These are phyloP conservation scores for Solanum neorickii DNA, from an alignment of 257 asterid species.

Conservation along the genomic window DNA sequence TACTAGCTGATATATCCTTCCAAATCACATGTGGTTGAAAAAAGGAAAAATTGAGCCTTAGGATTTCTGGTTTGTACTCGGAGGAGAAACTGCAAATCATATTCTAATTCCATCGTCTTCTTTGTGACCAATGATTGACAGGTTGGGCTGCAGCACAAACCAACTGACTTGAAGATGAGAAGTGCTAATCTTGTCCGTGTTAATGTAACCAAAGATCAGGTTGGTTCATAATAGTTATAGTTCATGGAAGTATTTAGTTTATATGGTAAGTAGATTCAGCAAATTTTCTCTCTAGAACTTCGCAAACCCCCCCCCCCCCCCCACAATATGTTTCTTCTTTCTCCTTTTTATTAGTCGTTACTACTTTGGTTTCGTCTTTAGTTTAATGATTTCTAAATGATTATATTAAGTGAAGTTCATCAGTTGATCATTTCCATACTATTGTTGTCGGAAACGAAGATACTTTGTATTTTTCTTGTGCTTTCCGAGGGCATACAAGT, in stretches of 20 bases:
- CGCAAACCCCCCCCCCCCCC: neutral
- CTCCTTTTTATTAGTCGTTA: neutral
- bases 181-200: slow-evolving; percentile 54
- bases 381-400: neutral
- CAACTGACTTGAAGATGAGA: slow-evolving; percentile 47
- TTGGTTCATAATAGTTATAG: slow-evolving; percentile 15
- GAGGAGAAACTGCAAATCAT: neutral
- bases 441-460: neutral
- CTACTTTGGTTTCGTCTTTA: neutral
- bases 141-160: slow-evolving; percentile 75
- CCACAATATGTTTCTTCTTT: neutral
- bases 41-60: neutral
- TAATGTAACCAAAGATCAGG: slow-evolving; percentile 50
- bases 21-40: neutral
- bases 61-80: neutral
- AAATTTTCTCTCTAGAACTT: neutral
- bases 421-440: neutral
- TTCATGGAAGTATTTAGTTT: neutral
- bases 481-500: neutral
- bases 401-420: neutral
- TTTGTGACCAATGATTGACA: slow-evolving; percentile 15
- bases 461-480: neutral
- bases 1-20: neutral
- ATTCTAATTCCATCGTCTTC: neutral
- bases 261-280: neutral